Base-by-base conservation (phyloP, 257 asterid species). In the Przewalskia tangutica region DNA sequence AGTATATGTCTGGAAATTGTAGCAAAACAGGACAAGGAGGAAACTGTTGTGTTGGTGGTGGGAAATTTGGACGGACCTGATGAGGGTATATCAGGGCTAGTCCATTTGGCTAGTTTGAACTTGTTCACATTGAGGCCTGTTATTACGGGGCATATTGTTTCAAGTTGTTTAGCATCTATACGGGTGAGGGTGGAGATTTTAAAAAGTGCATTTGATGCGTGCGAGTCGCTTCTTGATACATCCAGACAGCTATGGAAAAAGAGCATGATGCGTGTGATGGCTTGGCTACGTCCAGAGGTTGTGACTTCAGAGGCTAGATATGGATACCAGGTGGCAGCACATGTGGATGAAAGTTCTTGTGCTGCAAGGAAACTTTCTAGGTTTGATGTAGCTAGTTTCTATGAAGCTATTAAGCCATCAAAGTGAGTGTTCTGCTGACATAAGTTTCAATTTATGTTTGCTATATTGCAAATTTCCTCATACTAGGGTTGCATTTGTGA, bases 261-360 rank as follows among this genome's bases (percentile, higher is more conserved):
- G 90, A 95, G 97, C 87, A 91, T 95, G 97, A 88, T 91, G 89
- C 87, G 62, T 87, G 90, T 92, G 66, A 95, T 94, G 97, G 89
- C 95, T 67, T 95, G 99, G 99, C 87, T 94, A 85, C 91, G 98
- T 81, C 99, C 98, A 0, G 99, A 94, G 87, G 97, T 94, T 81
- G 82, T 91, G 92, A 91, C 97, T 86, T 92, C 99, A 4, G 98
- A 95, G 86, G 90, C 93, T 82, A 91, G 97, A 83, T 95, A 95
- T 83, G 94, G 97, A 80, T 86, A 79, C 83, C 71, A 32, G 79
- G 84, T 83, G 44, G 86, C 59, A 58, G 79, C 77, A 34, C 36
- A 83, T 66, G 42, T 48, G 9, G 88, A 84, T 84, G 87, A 59
- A 82, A 89, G 87, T 71, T 68, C 85, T 48, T 80, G 87, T 73